Evolutionary conservation across 2,329 filamentous ascomycete species (phyloP).

Genomic region (Xylariomycetidae sp.): DNA sequence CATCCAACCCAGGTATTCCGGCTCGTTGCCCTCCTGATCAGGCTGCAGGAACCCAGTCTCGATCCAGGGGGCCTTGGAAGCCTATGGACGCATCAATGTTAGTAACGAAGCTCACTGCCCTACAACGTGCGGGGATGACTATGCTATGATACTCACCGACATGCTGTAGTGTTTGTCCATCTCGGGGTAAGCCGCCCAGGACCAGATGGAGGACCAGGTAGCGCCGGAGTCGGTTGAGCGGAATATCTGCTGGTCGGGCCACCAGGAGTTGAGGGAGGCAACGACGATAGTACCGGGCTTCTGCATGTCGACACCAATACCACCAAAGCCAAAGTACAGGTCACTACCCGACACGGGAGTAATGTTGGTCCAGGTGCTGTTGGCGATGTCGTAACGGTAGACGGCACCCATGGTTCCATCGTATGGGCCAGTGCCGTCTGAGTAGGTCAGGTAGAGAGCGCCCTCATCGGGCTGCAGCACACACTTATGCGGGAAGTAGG

Average conservation of each 20-base stretch:
- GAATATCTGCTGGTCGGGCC: slow-evolving; percentile 51
- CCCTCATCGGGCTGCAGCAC: slow-evolving; percentile 45
- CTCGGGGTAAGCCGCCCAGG: slow-evolving; percentile 40
- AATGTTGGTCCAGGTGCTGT: slow-evolving; percentile 47
- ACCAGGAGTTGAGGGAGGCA: slow-evolving; percentile 53
- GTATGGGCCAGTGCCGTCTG: slow-evolving; percentile 50
- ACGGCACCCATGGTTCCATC: slow-evolving; percentile 48
- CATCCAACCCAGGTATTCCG: slow-evolving; percentile 60
- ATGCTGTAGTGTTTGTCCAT: slow-evolving; percentile 41
- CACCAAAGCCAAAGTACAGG: slow-evolving; percentile 50
- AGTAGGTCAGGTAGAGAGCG: slow-evolving; percentile 49
- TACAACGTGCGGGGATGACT: too few relatives aligned
- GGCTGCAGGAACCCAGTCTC: slow-evolving; percentile 40
- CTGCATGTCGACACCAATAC: slow-evolving; percentile 46
- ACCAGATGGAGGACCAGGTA: slow-evolving; percentile 49
- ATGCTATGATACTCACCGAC: slow-evolving; percentile 26
- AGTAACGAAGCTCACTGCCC: too few relatives aligned
- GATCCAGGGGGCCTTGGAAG: slow-evolving; percentile 48
- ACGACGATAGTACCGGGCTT: slow-evolving; percentile 52
- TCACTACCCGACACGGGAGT: slow-evolving; percentile 43
- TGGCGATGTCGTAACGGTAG: slow-evolving; percentile 46
- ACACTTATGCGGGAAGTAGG: slow-evolving; percentile 49
- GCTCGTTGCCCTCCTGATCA: slow-evolving; percentile 42
- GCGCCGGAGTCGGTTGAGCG: slow-evolving; percentile 48
- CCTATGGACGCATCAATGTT: too few relatives aligned